A percentile compares a stretch with the other conserved stretches of the same genome.
Evolutionary conservation across 2,329 filamentous ascomycete species (phyloP).

Genomic region (Alternaria sp.): DNA sequence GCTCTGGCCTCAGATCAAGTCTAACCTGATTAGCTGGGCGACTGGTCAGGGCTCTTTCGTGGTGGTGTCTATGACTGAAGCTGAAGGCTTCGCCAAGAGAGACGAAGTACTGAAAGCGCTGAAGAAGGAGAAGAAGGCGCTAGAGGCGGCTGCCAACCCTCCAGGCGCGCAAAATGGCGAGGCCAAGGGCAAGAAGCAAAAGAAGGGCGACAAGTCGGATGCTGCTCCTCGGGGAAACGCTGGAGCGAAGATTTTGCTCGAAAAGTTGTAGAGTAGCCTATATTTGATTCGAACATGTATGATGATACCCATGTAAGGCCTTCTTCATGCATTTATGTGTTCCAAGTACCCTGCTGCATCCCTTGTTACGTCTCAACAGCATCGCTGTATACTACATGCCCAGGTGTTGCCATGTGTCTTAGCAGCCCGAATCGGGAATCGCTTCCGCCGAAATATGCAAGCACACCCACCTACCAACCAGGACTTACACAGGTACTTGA

Average conservation of each 20-base stretch:
- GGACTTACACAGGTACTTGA: not conserved
- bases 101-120: constrained; percentile 72
- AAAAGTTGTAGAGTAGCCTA: constrained; percentile 42
- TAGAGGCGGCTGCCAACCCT: constrained; percentile 69
- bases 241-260: constrained; percentile 55
- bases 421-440: constrained; percentile 1
- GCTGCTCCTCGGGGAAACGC: constrained; percentile 51
- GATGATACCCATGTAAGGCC: constrained; percentile 7
- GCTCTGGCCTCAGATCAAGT: constrained; percentile 82
- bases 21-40: constrained; percentile 80
- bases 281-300: constrained; percentile 2
- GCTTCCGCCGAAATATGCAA: not conserved
- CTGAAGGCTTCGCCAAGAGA: constrained; percentile 69
- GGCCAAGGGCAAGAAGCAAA: constrained; percentile 40
- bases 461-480: not conserved
- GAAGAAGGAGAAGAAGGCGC: constrained; percentile 72
- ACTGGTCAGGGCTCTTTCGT: constrained; percentile 86
- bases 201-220: constrained; percentile 50
- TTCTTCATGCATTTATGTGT: not conserved
- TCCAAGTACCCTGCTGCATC: not conserved
- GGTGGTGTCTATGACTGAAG: constrained; percentile 79
- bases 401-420: not conserved
- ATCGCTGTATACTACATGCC: not conserved
- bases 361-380: not conserved
- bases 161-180: constrained; percentile 50